Conservation (phyloP, 2,329 filamentous ascomycete genomes). For the Ceratocystis huliohia region DNA sequence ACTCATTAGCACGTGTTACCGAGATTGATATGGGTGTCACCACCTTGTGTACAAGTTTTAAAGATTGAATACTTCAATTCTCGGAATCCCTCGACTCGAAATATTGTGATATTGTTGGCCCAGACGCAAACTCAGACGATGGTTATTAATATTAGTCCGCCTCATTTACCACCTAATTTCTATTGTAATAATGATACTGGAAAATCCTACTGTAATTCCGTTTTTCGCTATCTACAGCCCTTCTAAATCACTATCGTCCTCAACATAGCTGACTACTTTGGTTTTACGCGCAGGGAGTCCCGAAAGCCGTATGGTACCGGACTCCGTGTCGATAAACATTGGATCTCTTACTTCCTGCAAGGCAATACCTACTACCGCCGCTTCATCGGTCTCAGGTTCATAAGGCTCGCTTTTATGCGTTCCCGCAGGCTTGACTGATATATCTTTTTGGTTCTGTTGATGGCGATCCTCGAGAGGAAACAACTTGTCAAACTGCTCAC, state of each 20-base stretch:
- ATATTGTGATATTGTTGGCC: too few relatives aligned
- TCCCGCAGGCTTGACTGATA: neutral
- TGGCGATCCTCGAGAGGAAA: slow-evolving; percentile 26
- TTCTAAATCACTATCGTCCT: slow-evolving; percentile 27
- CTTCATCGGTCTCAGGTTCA: neutral
- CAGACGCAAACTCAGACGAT: too few relatives aligned
- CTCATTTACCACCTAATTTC: neutral
- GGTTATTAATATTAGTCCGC: neutral
- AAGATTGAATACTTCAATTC: slow-evolving; percentile 19
- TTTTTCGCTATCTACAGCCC: neutral
- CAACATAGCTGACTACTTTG: slow-evolving; percentile 29
- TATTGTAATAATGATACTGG: neutral
- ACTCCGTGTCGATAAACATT: neutral
- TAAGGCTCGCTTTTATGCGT: neutral
- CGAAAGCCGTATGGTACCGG: slow-evolving; percentile 7
- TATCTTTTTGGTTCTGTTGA: neutral
- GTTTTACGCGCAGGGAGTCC: slow-evolving; percentile 19
- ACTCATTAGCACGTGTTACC: neutral
- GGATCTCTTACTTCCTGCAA: neutral
- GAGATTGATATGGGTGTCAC: neutral
- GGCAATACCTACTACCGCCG: neutral
- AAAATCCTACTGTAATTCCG: neutral
- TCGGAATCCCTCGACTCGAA: too few relatives aligned
- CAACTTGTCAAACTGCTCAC: slow-evolving; percentile 43
- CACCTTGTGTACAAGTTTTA: slow-evolving; percentile 18